These are phyloP conservation scores for Hemisphaericaspora xylanilytica DNA, from an alignment of 1,139 yeast genomes.

Conservation along the genomic window DNA sequence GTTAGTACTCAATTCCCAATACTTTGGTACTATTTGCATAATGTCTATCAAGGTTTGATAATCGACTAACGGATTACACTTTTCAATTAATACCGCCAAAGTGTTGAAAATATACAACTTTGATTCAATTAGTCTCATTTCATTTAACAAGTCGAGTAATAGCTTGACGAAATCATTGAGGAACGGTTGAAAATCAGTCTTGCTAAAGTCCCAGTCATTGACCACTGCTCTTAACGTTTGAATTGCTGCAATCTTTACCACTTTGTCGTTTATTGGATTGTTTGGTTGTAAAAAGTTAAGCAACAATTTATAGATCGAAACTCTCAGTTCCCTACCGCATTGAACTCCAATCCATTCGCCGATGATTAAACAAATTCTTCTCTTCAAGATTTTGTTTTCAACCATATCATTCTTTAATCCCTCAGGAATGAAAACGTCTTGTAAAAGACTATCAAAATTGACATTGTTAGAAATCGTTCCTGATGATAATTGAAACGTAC, in stretches of 20 bases:
- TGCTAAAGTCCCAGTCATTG: conserved; percentile 85
- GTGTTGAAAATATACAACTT: conserved; percentile 69
- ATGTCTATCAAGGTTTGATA: conserved; percentile 51
- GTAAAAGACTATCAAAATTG: conserved; percentile 60
- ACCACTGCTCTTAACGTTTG: conserved; percentile 66
- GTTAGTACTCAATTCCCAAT: conserved; percentile 66
- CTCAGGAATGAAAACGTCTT: conserved; percentile 64
- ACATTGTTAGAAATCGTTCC: conserved; percentile 61
- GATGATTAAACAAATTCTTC: conserved; percentile 74
- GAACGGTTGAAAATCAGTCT: conserved; percentile 64
- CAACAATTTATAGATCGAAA: conserved; percentile 60
- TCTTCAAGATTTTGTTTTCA: conserved; percentile 62
- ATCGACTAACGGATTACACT: conserved; percentile 60
- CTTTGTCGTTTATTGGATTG: conserved; percentile 57
- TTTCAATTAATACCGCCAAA: conserved; percentile 61
- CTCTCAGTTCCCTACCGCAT: conserved; percentile 57
- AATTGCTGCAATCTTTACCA: conserved; percentile 74
- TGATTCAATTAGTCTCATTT: conserved; percentile 64
- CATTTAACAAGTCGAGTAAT: conserved; percentile 46
- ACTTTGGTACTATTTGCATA: conserved; percentile 59
- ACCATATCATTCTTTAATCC: conserved; percentile 44
- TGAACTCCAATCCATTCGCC: conserved; percentile 78
- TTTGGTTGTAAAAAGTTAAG: conserved; percentile 41
- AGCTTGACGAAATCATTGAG: conserved; percentile 51
- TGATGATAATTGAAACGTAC: conserved; percentile 79